Percentiles rank a stretch among this genome's conserved stretches.
These are phyloP conservation scores for Penicillium sp. DNA, from an alignment of 2,329 filamentous ascomycete species.

Conservation along the genomic window DNA sequence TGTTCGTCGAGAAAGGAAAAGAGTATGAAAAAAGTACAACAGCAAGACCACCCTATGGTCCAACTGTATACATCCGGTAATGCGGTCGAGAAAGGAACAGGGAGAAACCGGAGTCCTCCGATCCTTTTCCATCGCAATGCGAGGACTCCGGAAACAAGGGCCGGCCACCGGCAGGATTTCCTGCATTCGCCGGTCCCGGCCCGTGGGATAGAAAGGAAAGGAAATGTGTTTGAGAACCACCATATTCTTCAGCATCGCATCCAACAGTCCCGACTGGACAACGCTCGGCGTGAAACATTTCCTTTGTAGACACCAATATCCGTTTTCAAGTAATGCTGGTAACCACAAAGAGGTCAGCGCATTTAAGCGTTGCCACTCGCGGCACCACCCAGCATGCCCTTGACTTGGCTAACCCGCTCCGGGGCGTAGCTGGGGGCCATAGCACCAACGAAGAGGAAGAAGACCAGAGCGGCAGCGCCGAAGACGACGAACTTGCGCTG, in stretches of 20 bases:
- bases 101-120: slow-evolving; percentile 9
- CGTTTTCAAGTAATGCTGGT: background rate
- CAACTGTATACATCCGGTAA: slow-evolving; percentile 13
- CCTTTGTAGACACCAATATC: background rate
- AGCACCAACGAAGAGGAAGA: slow-evolving; percentile 62
- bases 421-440: slow-evolving; percentile 53
- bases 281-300: background rate
- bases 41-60: slow-evolving; percentile 5
- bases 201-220: slow-evolving; percentile 1
- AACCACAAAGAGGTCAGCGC: too few relatives aligned
- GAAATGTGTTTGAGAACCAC: background rate
- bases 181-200: slow-evolving; percentile 31
- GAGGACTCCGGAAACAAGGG: slow-evolving; percentile 14
- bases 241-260: background rate
- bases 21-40: slow-evolving; percentile 6
- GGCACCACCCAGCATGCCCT: slow-evolving; percentile 35
- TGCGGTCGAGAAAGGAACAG: slow-evolving; percentile 12
- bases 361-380: slow-evolving; percentile 32
- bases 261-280: background rate
- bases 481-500: slow-evolving; percentile 74
- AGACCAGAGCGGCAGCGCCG: slow-evolving; percentile 58
- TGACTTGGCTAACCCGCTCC: slow-evolving; percentile 31
- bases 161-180: slow-evolving; percentile 29
- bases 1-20: slow-evolving; percentile 12
- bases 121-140: slow-evolving; percentile 4